phyloP scores from a whole-genome alignment of 2,329 filamentous ascomycete species.

The Didymella segeticola region DNA sequence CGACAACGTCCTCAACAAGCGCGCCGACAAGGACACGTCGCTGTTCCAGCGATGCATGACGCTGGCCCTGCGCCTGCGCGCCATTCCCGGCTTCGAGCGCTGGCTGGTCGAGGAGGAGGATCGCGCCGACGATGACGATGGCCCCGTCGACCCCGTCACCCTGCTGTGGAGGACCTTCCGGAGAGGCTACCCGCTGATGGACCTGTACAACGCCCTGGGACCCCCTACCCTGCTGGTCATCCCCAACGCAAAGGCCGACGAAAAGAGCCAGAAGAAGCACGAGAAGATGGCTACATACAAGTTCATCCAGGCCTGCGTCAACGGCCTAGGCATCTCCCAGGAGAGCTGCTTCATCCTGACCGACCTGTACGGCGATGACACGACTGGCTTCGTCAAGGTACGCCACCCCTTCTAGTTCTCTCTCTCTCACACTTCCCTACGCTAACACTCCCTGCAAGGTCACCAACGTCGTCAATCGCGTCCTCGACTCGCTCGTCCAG shows the following conservation, averaged over 20 bases:
- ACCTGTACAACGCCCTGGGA: conserved; percentile 85
- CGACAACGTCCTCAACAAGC: conserved; percentile 96
- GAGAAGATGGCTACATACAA: conserved; percentile 90
- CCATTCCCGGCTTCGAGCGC: conserved; percentile 82
- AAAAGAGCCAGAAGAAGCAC: conserved; percentile 67
- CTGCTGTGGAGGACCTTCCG: conserved; percentile 88
- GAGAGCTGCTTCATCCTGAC: conserved; percentile 90
- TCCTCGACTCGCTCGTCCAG: conserved; percentile 84
- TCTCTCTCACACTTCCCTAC: not conserved
- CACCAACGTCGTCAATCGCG: conserved; percentile 88
- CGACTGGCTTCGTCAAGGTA: conserved; percentile 95
- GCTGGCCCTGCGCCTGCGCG: conserved; percentile 79
- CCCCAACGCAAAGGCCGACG: conserved; percentile 67
- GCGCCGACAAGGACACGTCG: conserved; percentile 87
- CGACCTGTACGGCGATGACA: conserved; percentile 92
- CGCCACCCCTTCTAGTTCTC: not conserved
- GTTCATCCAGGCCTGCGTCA: conserved; percentile 88
- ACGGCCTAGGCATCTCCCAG: conserved; percentile 78
- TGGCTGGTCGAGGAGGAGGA: conserved; percentile 76
- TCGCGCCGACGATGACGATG: conserved; percentile 69
- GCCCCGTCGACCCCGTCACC: conserved; percentile 70
- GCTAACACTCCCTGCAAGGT: conserved; percentile 60
- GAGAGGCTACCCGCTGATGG: conserved; percentile 81
- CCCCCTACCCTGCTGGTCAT: conserved; percentile 73
- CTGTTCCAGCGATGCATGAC: conserved; percentile 95